phyloP scores from a whole-genome alignment of 2,329 filamentous ascomycete species.

The Setomelanomma holmii region DNA sequence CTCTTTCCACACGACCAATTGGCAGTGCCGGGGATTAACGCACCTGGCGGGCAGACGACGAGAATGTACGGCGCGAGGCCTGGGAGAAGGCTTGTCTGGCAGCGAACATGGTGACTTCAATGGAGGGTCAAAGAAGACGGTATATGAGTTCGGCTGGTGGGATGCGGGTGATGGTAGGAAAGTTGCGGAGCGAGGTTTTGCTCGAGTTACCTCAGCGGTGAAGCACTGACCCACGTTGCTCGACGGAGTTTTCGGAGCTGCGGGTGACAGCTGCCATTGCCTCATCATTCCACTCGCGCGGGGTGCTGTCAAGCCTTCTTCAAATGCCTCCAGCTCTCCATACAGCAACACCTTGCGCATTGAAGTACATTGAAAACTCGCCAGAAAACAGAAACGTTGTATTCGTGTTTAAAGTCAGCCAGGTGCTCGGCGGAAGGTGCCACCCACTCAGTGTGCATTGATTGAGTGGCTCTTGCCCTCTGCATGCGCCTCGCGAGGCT shows the following conservation, averaged over 20 bases:
- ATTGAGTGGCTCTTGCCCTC: background rate
- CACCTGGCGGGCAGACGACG: conserved; percentile 60
- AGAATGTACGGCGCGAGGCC: conserved; percentile 61
- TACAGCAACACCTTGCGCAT: background rate
- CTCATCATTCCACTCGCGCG: background rate
- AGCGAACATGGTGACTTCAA: conserved; percentile 69
- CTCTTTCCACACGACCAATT: conserved; percentile 33
- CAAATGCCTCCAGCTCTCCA: background rate
- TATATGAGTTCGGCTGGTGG: conserved; percentile 30
- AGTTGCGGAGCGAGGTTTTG: conserved; percentile 30
- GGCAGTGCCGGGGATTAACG: conserved; percentile 26
- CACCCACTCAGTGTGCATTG: background rate
- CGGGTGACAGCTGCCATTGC: conserved; percentile 24
- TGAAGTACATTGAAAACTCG: background rate
- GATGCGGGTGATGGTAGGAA: conserved; percentile 21
- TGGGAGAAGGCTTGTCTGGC: conserved; percentile 60
- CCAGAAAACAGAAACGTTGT: no score
- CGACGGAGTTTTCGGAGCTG: conserved; percentile 23
- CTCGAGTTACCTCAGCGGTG: conserved; percentile 16
- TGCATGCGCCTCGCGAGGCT: background rate
- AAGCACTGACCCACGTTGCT: conserved; percentile 23
- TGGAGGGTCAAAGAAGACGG: conserved; percentile 22
- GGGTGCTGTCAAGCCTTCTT: background rate
- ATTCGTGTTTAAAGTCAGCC: no score
- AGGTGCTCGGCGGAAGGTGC: background rate